Base-by-base conservation (phyloP, 1,284 basidiomycete species). In the Porodaedalea pini region DNA sequence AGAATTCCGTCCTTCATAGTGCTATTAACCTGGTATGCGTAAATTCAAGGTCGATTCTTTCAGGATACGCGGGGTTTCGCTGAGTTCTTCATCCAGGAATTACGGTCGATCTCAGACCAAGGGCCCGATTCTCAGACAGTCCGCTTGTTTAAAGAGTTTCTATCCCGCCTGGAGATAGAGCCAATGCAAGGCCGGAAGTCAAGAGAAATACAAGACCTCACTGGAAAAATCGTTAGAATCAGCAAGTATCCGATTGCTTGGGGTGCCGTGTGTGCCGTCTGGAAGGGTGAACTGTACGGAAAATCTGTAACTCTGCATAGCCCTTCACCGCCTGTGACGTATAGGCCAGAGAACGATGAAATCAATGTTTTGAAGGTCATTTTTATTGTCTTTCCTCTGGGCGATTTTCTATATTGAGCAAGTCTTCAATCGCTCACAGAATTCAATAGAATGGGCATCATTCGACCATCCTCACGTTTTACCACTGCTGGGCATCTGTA, bases 391-490 rank as follows among this genome's bases (percentile, higher is more conserved):
- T 34, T 55, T 43, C 52, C 19, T 11, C 21, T n/a, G 17, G 17
- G 13, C 45, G 7, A 31, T 44, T 23, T 48, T 13, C 43, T 19
- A 27, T 34, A 47, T 17, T 21, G 3, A 25, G 23, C 19, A 4
- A 39, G 13, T 15, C 23, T 40, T 5, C 3, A 31, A 29, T 6
- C 19, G 44, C 13, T 17, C 13, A 19, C n/a, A 59, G 53, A 51
- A 44, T 37, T 19, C 45, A 5, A 44, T 41, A 4, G 7, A 10
- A 17, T 57, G 56, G 59, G 50, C 54, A 11, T 47, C 49, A 13
- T 60, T 60, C 27, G 36, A 57, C 34, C 59, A 60, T 23, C 49
- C 54, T 8, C 17, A 60, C 49, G 40, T 60, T 21, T 31, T 57
- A 23, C 49, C 41, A 8, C 27, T 60, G 19, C 21, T 60, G 19